A percentile compares a stretch with the other conserved stretches of the same genome.
These are phyloP conservation scores for Termitomyces sp. DNA, from an alignment of 768 basidiomycete species.

Conservation along the genomic window DNA sequence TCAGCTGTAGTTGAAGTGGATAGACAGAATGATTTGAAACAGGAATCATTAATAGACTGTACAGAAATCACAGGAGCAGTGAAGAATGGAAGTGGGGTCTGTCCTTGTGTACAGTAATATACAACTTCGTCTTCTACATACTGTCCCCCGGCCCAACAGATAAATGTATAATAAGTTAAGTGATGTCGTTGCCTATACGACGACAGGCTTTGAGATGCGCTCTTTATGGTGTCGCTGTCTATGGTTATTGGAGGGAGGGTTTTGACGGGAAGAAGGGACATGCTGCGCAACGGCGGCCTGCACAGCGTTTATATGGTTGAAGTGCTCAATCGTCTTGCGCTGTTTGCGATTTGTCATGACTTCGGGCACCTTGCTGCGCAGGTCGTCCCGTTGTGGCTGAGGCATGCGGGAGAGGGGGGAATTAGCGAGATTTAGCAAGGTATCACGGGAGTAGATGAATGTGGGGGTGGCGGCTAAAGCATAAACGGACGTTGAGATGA, in stretches of 20 bases:
- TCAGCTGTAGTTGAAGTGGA: no score
- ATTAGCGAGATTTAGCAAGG: constrained; percentile 20
- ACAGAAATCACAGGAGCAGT: neutral
- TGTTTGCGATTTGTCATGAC: constrained; percentile 23
- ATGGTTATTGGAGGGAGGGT: neutral
- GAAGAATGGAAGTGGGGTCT: neutral
- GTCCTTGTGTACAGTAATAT: constrained; percentile 1
- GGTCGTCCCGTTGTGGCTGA: constrained; percentile 15
- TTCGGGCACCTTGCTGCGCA: constrained; percentile 20
- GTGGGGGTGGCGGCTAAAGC: constrained; percentile 8
- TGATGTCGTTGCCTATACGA: neutral
- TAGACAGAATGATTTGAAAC: neutral
- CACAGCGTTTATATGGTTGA: constrained; percentile 7
- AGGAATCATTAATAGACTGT: neutral
- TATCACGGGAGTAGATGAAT: constrained; percentile 19
- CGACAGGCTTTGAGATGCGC: neutral
- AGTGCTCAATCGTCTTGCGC: constrained; percentile 22
- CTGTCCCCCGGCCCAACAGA: neutral
- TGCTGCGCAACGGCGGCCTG: neutral
- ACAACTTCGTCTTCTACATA: neutral
- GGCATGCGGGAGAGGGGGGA: constrained; percentile 22
- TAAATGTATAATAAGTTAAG: neutral
- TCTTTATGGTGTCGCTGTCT: neutral
- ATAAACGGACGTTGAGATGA: neutral
- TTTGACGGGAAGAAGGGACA: neutral